Base-by-base conservation (phyloP, 768 basidiomycete genomes). In the Imleria badia region DNA sequence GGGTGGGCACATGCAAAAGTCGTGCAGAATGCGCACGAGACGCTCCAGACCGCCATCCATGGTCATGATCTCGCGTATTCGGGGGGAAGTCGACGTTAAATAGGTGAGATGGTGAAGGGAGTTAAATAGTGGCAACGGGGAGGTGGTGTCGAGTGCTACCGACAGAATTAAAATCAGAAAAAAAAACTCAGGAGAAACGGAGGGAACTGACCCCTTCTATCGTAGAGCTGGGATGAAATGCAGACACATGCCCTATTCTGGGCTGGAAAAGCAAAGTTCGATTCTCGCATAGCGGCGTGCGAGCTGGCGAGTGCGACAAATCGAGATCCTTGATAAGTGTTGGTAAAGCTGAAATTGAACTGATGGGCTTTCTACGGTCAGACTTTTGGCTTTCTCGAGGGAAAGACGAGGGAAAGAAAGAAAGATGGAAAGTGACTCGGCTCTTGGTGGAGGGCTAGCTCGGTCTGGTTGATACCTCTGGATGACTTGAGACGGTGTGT, bases 21-120 rank as follows among this genome's bases (percentile, higher is more conserved):
- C 91, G 64, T 89, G 89, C 11, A 96, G 79, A 58, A 99, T 92
- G 53, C 90, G 84, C 14, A 98, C 90, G 30, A 99, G 86, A 14
- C 96, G 87, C 68, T 99, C 97, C 17, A 99, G 84, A 2, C 97
- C 97, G 44, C 97, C 97, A 66, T 98, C 96, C 81, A 90, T 87
- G 29, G 94, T 96, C 83, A 99, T 91, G 63, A 97, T 98, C 74
- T 99, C 97, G 54, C 96, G 87, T 74, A 99, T 98, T 51, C 94
- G 86, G 2, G 97, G 95, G 0, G 95, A 97, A 7, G 97, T 98
- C 1, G 93, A 94, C 9, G 96, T 98, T 60, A 99, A 88, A 74
- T 97, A 95, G 46, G 91, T 90, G 52, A 98, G 87, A 75, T 97
- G 94, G 30, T 91, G 94, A 48, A 98, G 85, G 38, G 95, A 98